Conservation (phyloP, 495 filamentous ascomycete genomes). For the Massariosphaeria phaeospora region DNA sequence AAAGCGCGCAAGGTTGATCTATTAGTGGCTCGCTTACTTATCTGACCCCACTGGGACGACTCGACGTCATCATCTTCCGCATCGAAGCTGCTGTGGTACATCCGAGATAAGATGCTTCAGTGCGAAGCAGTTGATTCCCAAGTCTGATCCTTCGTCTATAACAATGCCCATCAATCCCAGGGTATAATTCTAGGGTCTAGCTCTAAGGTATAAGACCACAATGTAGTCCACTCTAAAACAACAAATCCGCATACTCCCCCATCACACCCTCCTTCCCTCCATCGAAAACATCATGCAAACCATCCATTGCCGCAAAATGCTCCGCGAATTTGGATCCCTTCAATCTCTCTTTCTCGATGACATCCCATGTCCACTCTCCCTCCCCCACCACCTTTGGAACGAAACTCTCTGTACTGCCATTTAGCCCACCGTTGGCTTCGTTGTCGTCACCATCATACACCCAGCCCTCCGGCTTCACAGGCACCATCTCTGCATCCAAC, state of each 20-base stretch:
- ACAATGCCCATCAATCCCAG: too few species aligned
- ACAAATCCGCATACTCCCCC: slow-evolving; percentile 40
- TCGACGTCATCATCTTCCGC: too few species aligned
- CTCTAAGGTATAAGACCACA: slow-evolving; percentile 1
- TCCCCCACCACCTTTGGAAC: slow-evolving; percentile 7
- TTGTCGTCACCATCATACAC: slow-evolving; percentile 15
- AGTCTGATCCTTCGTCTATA: too few species aligned
- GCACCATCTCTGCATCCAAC: slow-evolving; percentile 62
- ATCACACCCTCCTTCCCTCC: slow-evolving; percentile 35
- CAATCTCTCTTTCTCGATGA: slow-evolving; percentile 39
- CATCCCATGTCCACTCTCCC: slow-evolving; percentile 43
- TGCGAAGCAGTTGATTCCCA: too few species aligned
- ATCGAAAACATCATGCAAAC: slow-evolving; percentile 38
- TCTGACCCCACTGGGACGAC: too few species aligned
- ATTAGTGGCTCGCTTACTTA: too few species aligned
- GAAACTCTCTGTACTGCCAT: slow-evolving; percentile 16
- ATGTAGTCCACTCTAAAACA: slow-evolving; percentile 3
- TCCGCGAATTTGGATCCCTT: slow-evolving; percentile 39
- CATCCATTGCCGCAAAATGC: slow-evolving; percentile 38
- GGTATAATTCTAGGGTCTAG: too few species aligned
- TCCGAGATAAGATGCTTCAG: too few species aligned
- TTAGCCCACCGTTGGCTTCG: not conserved
- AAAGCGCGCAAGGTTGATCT: too few species aligned
- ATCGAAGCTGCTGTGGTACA: too few species aligned
- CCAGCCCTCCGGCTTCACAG: slow-evolving; percentile 44